Evolutionary conservation across 2,329 filamentous ascomycete species (phyloP).

Genomic region (Talaromyces sp.): DNA sequence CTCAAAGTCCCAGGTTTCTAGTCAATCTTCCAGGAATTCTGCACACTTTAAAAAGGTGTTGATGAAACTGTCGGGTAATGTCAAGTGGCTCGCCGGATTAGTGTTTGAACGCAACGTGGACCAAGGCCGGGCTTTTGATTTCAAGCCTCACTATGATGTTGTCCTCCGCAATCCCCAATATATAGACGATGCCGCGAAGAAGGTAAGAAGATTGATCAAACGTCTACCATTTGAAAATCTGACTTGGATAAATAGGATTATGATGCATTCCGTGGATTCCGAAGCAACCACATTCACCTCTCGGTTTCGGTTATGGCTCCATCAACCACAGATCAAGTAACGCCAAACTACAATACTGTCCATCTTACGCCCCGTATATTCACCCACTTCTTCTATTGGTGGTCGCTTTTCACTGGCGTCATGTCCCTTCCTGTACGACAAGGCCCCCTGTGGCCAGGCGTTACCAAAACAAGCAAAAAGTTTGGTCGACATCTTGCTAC

Average conservation of each 20-base stretch:
- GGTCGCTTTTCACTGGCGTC: constrained; percentile 89
- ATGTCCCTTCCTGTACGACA: constrained; percentile 94
- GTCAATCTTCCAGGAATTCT: constrained; percentile 62
- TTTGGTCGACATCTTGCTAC: constrained; percentile 96
- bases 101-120: constrained; percentile 84
- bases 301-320: constrained; percentile 88
- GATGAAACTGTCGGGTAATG: constrained; percentile 96
- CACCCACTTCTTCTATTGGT: constrained; percentile 97
- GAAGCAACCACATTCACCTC: constrained; percentile 93
- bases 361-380: constrained; percentile 95
- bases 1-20: constrained; percentile 51
- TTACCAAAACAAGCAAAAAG: constrained; percentile 97
- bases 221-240: background rate
- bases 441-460: constrained; percentile 80
- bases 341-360: constrained; percentile 90
- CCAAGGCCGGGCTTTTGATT: constrained; percentile 74
- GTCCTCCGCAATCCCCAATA: constrained; percentile 74
- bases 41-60: constrained; percentile 96
- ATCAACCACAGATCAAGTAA: constrained; percentile 72
- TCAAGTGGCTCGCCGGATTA: constrained; percentile 84
- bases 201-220: constrained; percentile 29
- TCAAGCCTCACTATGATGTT: constrained; percentile 88
- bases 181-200: constrained; percentile 53
- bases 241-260: constrained; percentile 47
- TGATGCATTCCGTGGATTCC: constrained; percentile 93